Evolutionary conservation across 768 basidiomycete species (phyloP).

Genomic region (Calocybe gangraenosa): DNA sequence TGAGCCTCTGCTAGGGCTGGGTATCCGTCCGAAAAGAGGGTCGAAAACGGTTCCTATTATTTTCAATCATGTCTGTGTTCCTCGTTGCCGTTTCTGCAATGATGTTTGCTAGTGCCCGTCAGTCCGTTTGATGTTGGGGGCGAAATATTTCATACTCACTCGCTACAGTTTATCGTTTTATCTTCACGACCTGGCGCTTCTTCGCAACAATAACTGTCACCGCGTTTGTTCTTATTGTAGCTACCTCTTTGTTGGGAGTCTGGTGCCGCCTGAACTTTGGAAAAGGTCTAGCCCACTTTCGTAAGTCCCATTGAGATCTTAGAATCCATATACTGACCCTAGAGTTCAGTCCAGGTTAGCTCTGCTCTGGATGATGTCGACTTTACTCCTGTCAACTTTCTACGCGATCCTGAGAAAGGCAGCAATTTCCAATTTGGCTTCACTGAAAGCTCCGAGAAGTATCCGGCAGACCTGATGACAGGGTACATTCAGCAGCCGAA

Average conservation of each 20-base stretch:
- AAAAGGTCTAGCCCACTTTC: constrained; percentile 48
- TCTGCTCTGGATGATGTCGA: constrained; percentile 36
- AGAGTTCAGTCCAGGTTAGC: constrained; percentile 31
- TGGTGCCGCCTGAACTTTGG: constrained; percentile 53
- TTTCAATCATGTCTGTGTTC: constrained; percentile 32
- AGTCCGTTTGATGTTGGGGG: constrained; percentile 14
- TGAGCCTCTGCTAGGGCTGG: constrained; percentile 38
- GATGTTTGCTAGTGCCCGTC: constrained; percentile 41
- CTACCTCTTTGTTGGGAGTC: constrained; percentile 38
- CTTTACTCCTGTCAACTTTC: constrained; percentile 40
- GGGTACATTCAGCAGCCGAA: constrained; percentile 9
- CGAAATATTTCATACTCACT: background rate
- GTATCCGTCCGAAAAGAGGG: constrained; percentile 42
- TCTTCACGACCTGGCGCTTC: constrained; percentile 41
- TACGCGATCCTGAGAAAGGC: constrained; percentile 23
- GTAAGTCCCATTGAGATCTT: constrained; percentile 27
- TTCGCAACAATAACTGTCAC: constrained; percentile 44
- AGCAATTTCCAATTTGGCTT: constrained; percentile 1
- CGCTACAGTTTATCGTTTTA: constrained; percentile 35
- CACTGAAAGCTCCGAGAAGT: constrained; percentile 5
- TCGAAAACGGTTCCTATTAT: constrained; percentile 32
- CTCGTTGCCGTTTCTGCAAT: constrained; percentile 34
- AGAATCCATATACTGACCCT: background rate
- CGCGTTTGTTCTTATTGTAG: constrained; percentile 36
- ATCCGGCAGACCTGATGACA: background rate